Evolutionary conservation across 192 early-diverging fungal species (phyloP), one percentile per base, ranked within the genome.

Genomic region (Funneliformis geosporum): DNA sequence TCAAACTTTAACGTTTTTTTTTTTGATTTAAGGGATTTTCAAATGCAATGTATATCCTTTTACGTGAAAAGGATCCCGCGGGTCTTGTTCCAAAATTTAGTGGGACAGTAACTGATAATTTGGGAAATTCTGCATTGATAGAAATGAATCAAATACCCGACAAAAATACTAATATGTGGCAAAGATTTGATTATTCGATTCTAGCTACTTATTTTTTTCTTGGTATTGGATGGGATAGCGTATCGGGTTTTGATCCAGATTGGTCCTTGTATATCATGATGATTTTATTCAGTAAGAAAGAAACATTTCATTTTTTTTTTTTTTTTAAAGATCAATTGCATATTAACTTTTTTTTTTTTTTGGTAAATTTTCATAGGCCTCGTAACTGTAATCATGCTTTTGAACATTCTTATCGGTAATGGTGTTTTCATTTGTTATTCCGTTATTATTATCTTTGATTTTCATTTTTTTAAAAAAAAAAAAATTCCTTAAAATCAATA

Each of bases 1-100:
- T 1, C 11, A 10, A 14, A 39, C 33, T 38, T 42, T 69, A 14
- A 39, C 9, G 40, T 2, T 21, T 40, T 9, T n/a, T 40, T 21
- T 68, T 42, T 42, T 11, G 7, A 16, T n/a, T 8, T 21, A 40
- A 69, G 67, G 39, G 67, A 10, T 69, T 69, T 42, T 21, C 67
- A 69, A 69, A 69, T n/a, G 67, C 67, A 43, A 23, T 69, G 4
- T 69, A 43, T n/a, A 40, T 69, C 8, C 67, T 69, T 9, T 42
- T 69, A 2, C 67, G 67, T 40, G 38, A 69, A 10, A 23, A 8
- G 21, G 0, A 2, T 23, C 16, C 14, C 10, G 18, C 4, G 18
- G 16, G 42, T 8, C 18, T 68, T 40, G 66, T 68, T 39, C 33
- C 25, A 21, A 0, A 5, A 68, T 68, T 40, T 68, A 12, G 16